Conservation (phyloP, 768 basidiomycete genomes). For the Albatrellus ellisii region DNA sequence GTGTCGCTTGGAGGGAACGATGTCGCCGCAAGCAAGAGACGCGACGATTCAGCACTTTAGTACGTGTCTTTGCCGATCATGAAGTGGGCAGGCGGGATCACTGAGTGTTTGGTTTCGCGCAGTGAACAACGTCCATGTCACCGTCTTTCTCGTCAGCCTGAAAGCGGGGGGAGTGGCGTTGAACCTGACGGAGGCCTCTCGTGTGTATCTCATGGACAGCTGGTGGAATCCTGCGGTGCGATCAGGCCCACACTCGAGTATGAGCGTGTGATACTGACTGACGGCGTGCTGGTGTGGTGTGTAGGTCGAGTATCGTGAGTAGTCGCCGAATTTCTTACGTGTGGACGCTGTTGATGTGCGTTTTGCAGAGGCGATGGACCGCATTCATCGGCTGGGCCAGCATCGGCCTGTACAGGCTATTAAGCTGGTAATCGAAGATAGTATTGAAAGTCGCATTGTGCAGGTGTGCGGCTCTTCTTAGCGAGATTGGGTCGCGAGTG, state of each 20-base stretch:
- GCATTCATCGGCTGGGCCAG: slow-evolving; percentile 94
- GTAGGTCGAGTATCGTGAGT: slow-evolving; percentile 71
- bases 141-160: slow-evolving; percentile 93
- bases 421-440: slow-evolving; percentile 91
- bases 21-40: slow-evolving; percentile 93
- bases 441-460: slow-evolving; percentile 90
- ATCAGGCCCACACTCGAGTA: background rate
- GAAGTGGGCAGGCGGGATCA: background rate
- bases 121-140: slow-evolving; percentile 91
- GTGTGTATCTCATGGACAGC: slow-evolving; percentile 93
- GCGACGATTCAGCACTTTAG: slow-evolving; percentile 93
- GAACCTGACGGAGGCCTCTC: slow-evolving; percentile 82
- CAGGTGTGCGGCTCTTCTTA: slow-evolving; percentile 33
- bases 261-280: background rate
- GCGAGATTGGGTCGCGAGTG: background rate
- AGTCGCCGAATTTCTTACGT: background rate
- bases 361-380: slow-evolving; percentile 83
- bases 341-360: background rate
- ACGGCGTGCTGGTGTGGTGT: background rate
- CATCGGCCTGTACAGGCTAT: slow-evolving; percentile 86
- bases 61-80: slow-evolving; percentile 23
- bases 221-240: slow-evolving; percentile 97
- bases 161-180: slow-evolving; percentile 94
- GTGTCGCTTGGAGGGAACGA: slow-evolving; percentile 90
- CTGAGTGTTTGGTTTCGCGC: slow-evolving; percentile 1